Conservation (phyloP, 208 protist species). For the Acanthamoeba polyphaga region DNA sequence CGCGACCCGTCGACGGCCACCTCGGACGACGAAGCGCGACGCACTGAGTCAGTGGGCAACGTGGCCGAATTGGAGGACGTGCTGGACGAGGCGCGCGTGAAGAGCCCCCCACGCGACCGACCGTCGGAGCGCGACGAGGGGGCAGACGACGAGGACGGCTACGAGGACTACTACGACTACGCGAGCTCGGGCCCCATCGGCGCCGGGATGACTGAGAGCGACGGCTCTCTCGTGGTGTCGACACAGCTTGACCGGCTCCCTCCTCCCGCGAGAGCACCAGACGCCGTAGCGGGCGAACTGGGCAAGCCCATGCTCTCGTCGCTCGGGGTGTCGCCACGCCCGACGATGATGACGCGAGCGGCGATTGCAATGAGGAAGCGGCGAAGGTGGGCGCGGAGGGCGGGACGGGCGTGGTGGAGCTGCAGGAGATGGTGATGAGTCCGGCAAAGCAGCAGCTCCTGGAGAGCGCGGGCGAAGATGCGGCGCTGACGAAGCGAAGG, state of each 20-base stretch:
- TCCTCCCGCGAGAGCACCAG: not conserved
- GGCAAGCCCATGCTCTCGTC: not conserved
- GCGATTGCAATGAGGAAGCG: not conserved
- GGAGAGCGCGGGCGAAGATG: not conserved
- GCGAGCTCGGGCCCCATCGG: slow-evolving; percentile 9
- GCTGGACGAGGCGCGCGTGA: not conserved
- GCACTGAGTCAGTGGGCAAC: not conserved
- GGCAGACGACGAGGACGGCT: not conserved
- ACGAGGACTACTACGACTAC: slow-evolving; percentile 14
- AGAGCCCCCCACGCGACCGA: not conserved
- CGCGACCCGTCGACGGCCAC: not conserved
- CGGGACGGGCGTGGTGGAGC: not conserved
- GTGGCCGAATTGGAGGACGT: not conserved
- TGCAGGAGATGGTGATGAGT: not conserved
- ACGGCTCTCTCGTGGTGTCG: not conserved
- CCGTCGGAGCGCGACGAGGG: not conserved
- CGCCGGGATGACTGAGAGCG: not conserved
- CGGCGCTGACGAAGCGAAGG: not conserved
- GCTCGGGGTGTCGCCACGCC: not conserved
- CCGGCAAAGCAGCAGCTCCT: not conserved
- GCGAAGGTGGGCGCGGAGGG: not conserved
- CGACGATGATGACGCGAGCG: not conserved
- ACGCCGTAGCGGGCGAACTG: not conserved
- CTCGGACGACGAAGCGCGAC: not conserved
- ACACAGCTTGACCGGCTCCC: not conserved